These are phyloP conservation scores for Delonix regia DNA, from an alignment of 306 rosid species.

Conservation along the genomic window DNA sequence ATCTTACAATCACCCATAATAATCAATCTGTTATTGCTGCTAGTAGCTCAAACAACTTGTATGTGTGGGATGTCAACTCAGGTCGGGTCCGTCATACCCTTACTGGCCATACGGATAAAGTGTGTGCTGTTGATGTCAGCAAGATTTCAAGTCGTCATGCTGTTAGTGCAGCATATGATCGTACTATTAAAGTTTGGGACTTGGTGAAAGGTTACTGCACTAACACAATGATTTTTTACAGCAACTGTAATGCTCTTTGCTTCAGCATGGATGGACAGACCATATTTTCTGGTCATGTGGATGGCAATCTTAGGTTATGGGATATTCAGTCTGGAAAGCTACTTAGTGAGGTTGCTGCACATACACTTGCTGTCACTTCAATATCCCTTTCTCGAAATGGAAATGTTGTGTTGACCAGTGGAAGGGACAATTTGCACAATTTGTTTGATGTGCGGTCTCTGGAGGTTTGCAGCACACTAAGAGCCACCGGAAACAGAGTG, in stretches of 20 bases:
- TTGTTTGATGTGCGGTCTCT: conserved; percentile 82
- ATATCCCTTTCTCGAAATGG: conserved; percentile 86
- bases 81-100: conserved; percentile 91
- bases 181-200: conserved; percentile 97
- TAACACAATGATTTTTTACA: conserved; percentile 75
- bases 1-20: conserved; percentile 83
- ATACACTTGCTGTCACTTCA: conserved; percentile 83
- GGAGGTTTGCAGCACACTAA: conserved; percentile 85
- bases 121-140: conserved; percentile 93
- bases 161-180: conserved; percentile 94
- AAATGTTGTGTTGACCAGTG: conserved; percentile 78
- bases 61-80: conserved; percentile 78
- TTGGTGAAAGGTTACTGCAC: conserved; percentile 92
- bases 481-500: conserved; percentile 77
- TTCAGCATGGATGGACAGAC: conserved; percentile 92
- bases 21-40: conserved; percentile 91
- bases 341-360: conserved; percentile 92
- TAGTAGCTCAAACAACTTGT: conserved; percentile 95
- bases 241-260: conserved; percentile 87
- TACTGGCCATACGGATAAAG: conserved; percentile 93
- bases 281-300: conserved; percentile 89
- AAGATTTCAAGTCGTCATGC: conserved; percentile 83
- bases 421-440: conserved; percentile 92
- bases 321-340: conserved; percentile 80
- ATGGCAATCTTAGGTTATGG: conserved; percentile 96